Conservation (phyloP, 73 alveolate species). For the Tetrahymena borealis region DNA sequence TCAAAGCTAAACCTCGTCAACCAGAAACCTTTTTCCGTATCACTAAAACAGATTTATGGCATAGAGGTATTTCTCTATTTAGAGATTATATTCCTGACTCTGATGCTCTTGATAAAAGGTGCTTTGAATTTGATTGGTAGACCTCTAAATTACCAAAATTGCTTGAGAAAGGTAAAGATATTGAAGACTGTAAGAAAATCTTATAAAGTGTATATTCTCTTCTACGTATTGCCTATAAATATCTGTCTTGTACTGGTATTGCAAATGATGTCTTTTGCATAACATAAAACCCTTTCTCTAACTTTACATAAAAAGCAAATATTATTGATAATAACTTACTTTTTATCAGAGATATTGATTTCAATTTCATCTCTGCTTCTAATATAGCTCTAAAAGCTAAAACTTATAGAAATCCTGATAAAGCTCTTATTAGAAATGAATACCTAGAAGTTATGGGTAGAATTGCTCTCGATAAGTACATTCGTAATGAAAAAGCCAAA, state of each 20-base stretch:
- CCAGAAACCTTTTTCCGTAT: neutral
- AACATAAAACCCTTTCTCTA: slow-evolving; percentile 15
- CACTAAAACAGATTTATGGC: neutral
- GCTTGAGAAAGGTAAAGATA: neutral
- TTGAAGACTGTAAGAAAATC: neutral
- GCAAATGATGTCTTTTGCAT: slow-evolving; percentile 17
- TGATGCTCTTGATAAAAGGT: neutral
- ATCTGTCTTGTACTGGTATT: neutral
- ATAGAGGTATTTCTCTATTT: neutral
- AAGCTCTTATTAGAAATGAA: slow-evolving; percentile 46
- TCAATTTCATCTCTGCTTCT: slow-evolving; percentile 38
- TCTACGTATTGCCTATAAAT: neutral
- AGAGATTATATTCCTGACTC: neutral
- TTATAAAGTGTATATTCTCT: neutral
- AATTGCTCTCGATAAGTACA: slow-evolving; percentile 51
- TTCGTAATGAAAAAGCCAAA: neutral
- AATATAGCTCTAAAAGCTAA: slow-evolving; percentile 7
- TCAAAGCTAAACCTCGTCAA: neutral
- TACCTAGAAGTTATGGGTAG: slow-evolving; percentile 46
- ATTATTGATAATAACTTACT: slow-evolving; percentile 10
- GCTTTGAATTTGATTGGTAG: neutral
- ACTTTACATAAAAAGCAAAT: neutral
- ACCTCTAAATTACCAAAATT: neutral
- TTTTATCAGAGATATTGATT: slow-evolving; percentile 32
- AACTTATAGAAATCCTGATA: slow-evolving; percentile 33